phyloP scores from a whole-genome alignment of 176 grass and related monocot genomes.

The Dactylis glomerata region DNA sequence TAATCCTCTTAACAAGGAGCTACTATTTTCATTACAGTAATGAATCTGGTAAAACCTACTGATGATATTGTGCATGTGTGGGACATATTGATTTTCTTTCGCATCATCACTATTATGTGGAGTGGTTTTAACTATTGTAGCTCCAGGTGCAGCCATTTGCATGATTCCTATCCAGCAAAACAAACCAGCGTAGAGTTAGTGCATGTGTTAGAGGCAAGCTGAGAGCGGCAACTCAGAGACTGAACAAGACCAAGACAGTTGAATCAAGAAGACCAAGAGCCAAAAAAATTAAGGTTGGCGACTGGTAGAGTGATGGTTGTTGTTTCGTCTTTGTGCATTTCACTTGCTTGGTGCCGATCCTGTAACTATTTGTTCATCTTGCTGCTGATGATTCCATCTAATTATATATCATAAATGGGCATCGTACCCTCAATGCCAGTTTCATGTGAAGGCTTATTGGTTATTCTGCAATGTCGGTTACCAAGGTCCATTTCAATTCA shows the following conservation, averaged over 20 bases:
- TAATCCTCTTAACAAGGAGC: background rate
- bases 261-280: background rate
- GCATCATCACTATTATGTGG: background rate
- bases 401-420: background rate
- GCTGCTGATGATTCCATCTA: background rate
- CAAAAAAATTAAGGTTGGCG: background rate
- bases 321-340: background rate
- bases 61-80: background rate
- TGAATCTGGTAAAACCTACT: background rate
- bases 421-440: background rate
- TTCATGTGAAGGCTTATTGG: background rate
- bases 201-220: background rate
- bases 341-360: too few species aligned
- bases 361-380: background rate
- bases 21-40: background rate
- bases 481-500: background rate
- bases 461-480: background rate
- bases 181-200: background rate
- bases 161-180: background rate
- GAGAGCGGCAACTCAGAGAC: background rate
- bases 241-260: background rate
- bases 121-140: background rate
- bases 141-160: background rate
- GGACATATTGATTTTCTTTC: background rate
- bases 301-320: background rate